A percentile compares a stretch with the other conserved stretches of the same genome.
phyloP scores from a whole-genome alignment of 2,329 filamentous ascomycete genomes.

The Epichloe amarillans region DNA sequence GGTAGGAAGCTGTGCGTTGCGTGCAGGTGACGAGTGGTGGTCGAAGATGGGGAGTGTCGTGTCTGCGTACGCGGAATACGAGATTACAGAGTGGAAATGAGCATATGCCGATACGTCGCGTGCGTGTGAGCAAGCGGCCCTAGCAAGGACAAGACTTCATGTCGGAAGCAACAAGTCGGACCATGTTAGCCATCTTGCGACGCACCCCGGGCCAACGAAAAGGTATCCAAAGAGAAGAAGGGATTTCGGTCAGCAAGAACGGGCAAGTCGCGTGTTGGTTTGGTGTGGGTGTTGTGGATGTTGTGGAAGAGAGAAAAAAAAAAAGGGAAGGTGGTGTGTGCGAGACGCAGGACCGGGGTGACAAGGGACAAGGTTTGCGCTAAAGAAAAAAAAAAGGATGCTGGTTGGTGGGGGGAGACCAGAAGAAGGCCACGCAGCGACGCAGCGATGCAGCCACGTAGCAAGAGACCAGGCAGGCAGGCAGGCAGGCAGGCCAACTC shows the following conservation, averaged over 20 bases:
- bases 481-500: no score
- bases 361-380: not conserved
- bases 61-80: not conserved
- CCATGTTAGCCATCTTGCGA: conserved; percentile 12
- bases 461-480: no score
- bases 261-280: conserved; percentile 3
- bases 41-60: not conserved
- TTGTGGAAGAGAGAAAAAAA: not conserved
- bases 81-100: not conserved
- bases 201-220: not conserved
- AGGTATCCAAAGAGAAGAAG: not conserved
- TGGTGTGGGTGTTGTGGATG: not conserved
- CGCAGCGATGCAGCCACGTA: no score
- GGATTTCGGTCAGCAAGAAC: conserved; percentile 6
- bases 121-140: conserved; percentile 2
- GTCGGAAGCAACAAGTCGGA: conserved; percentile 10
- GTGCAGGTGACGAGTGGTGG: not conserved
- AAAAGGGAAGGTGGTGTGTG: not conserved
- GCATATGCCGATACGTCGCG: not conserved
- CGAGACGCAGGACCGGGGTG: not conserved
- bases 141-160: conserved; percentile 10
- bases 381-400: not conserved
- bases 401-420: no score
- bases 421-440: no score
- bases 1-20: not conserved